phyloP scores from a whole-genome alignment of 2,329 filamentous ascomycete genomes.

The Alternaria ethzedia region DNA sequence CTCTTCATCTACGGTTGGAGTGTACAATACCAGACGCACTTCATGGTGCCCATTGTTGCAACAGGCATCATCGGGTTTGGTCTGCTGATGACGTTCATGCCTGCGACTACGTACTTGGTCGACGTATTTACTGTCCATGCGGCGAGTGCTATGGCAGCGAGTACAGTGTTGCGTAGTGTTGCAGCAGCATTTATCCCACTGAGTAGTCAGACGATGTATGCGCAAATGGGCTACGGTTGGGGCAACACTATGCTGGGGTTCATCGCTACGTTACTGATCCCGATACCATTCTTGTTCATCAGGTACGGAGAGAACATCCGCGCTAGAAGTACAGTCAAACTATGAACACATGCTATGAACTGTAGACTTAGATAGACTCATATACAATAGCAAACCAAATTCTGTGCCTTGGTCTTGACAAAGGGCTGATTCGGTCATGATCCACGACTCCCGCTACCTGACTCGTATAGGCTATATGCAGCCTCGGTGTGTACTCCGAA shows the following conservation, averaged over 20 bases:
- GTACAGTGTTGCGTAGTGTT: constrained; percentile 48
- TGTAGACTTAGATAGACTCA: neutral
- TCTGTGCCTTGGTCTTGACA: neutral
- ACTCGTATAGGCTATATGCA: constrained; percentile 11
- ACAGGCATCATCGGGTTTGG: constrained; percentile 45
- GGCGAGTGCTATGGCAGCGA: constrained; percentile 52
- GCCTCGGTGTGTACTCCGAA: constrained; percentile 6
- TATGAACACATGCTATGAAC: constrained; percentile 15
- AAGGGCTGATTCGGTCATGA: neutral
- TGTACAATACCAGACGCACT: constrained; percentile 43
- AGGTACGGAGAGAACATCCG: constrained; percentile 44
- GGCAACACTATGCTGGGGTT: constrained; percentile 49
- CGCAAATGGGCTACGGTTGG: constrained; percentile 49
- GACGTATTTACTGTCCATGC: constrained; percentile 52
- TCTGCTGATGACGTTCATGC: constrained; percentile 48
- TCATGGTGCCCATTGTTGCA: constrained; percentile 45
- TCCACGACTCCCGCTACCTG: neutral
- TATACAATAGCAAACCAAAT: neutral
- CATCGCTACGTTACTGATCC: constrained; percentile 35
- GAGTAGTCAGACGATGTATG: constrained; percentile 49
- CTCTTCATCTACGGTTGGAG: constrained; percentile 50
- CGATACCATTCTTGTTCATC: constrained; percentile 47
- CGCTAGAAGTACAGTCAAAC: constrained; percentile 33
- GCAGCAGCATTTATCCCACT: constrained; percentile 50
- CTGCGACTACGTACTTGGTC: constrained; percentile 49